Evolutionary conservation across 2,329 filamentous ascomycete genomes (phyloP).

Genomic region (Penicillium sp.): DNA sequence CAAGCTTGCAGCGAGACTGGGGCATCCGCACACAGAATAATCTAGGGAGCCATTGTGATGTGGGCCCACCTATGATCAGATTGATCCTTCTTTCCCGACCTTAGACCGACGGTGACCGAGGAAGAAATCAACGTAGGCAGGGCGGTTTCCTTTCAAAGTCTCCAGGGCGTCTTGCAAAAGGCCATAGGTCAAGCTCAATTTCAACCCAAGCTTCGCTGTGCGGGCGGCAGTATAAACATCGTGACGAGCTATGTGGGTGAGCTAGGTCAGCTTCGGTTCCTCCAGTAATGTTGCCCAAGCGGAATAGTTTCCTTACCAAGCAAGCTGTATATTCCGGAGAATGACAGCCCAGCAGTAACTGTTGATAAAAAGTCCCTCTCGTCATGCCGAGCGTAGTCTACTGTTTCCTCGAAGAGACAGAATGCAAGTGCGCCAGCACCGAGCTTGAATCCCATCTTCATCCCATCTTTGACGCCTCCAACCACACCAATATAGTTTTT

Average conservation of each 20-base stretch:
- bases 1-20: background rate
- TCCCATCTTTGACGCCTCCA: slow-evolving; percentile 73
- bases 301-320: slow-evolving; percentile 62
- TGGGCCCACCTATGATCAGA: slow-evolving; percentile 11
- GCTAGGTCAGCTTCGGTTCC: slow-evolving; percentile 12
- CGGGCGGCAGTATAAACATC: slow-evolving; percentile 72
- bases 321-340: slow-evolving; percentile 82
- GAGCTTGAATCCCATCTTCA: slow-evolving; percentile 69
- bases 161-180: slow-evolving; percentile 73
- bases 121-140: slow-evolving; percentile 71
- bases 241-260: slow-evolving; percentile 62
- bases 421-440: slow-evolving; percentile 73
- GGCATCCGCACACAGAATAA: background rate
- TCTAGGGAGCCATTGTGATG: background rate
- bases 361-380: slow-evolving; percentile 76
- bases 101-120: slow-evolving; percentile 45
- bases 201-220: slow-evolving; percentile 75
- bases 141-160: slow-evolving; percentile 65
- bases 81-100: slow-evolving; percentile 14
- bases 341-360: slow-evolving; percentile 75
- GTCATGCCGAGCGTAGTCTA: slow-evolving; percentile 63
- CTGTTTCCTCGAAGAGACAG: slow-evolving; percentile 77
- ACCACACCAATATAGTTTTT: slow-evolving; percentile 89
- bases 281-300: background rate
- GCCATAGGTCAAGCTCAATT: slow-evolving; percentile 77